These are phyloP conservation scores for Pichia sp. DNA, from an alignment of 1,139 yeast genomes.

Conservation along the genomic window DNA sequence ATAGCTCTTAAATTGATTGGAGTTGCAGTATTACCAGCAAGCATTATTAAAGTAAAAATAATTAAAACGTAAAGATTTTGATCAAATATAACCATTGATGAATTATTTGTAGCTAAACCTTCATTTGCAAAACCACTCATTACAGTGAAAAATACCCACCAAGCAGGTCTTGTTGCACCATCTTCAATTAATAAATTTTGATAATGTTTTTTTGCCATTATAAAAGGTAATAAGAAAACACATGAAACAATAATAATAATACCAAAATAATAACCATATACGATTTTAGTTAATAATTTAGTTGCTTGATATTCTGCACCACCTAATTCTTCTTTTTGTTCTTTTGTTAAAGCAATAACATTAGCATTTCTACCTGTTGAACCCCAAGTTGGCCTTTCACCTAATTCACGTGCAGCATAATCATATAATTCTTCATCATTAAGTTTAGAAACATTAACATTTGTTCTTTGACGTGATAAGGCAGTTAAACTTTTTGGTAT, in stretches of 20 bases:
- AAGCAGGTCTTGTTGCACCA: conserved; percentile 59
- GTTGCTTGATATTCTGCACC: conserved; percentile 95
- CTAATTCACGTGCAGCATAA: conserved; percentile 15
- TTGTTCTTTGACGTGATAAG: too few relatives aligned
- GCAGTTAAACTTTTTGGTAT: too few relatives aligned
- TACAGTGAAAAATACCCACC: conserved; percentile 92
- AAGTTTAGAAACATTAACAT: too few relatives aligned
- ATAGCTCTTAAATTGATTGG: conserved; percentile 74
- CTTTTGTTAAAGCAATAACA: conserved; percentile 72
- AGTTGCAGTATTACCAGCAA: conserved; percentile 91
- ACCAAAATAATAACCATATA: conserved; percentile 66
- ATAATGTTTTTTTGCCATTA: conserved; percentile 40
- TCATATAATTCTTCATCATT: conserved; percentile 22
- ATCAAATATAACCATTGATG: conserved; percentile 67
- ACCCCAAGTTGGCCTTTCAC: conserved; percentile 70
- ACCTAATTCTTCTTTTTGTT: conserved; percentile 89
- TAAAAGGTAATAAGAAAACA: conserved; percentile 62
- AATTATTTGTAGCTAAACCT: conserved; percentile 74
- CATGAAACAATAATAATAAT: conserved; percentile 55
- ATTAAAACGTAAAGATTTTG: conserved; percentile 60
- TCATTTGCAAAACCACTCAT: conserved; percentile 76
- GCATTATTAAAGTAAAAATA: conserved; percentile 59
- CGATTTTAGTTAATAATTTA: conserved; percentile 63
- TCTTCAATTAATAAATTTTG: conserved; percentile 37
- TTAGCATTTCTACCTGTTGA: conserved; percentile 97